phyloP scores from a whole-genome alignment of 2,329 filamentous ascomycete species.

The Sordariomycetes sp. region DNA sequence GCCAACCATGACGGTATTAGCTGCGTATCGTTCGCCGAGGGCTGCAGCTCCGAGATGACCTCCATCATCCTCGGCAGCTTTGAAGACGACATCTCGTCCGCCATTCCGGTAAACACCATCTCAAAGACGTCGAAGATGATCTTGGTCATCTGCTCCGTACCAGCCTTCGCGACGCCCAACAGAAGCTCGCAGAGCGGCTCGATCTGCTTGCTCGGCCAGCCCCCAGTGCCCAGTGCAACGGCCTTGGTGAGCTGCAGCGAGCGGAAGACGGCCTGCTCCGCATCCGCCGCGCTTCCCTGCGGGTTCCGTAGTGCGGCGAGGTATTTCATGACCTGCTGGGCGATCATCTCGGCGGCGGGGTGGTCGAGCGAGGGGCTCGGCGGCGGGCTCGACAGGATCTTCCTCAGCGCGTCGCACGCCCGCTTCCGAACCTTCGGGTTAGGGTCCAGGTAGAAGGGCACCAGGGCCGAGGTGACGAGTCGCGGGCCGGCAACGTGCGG shows the following conservation, averaged over 20 bases:
- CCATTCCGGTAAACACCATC: constrained; percentile 88
- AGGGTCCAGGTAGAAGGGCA: constrained; percentile 76
- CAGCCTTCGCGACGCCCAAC: constrained; percentile 78
- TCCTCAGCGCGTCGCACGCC: constrained; percentile 79
- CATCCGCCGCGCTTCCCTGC: constrained; percentile 42
- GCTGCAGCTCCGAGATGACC: constrained; percentile 83
- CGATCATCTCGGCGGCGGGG: constrained; percentile 91
- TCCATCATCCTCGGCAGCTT: constrained; percentile 86
- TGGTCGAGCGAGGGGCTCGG: constrained; percentile 90
- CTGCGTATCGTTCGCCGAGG: constrained; percentile 87
- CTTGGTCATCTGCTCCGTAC: constrained; percentile 94
- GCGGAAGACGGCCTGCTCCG: constrained; percentile 82
- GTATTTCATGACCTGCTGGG: constrained; percentile 76
- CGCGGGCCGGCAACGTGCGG: constrained; percentile 77
- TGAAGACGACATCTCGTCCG: constrained; percentile 73
- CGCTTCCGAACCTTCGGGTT: constrained; percentile 90
- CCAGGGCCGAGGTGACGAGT: constrained; percentile 73
- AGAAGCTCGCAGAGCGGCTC: constrained; percentile 84
- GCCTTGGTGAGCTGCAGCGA: constrained; percentile 87
- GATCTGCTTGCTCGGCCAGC: constrained; percentile 95
- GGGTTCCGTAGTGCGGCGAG: constrained; percentile 59
- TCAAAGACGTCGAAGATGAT: constrained; percentile 95
- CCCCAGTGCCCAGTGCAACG: constrained; percentile 74
- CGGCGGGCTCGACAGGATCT: constrained; percentile 73
- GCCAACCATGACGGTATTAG: constrained; percentile 94